Evolutionary conservation across 768 basidiomycete species (phyloP).

Genomic region (Podaxis mareebaensis): DNA sequence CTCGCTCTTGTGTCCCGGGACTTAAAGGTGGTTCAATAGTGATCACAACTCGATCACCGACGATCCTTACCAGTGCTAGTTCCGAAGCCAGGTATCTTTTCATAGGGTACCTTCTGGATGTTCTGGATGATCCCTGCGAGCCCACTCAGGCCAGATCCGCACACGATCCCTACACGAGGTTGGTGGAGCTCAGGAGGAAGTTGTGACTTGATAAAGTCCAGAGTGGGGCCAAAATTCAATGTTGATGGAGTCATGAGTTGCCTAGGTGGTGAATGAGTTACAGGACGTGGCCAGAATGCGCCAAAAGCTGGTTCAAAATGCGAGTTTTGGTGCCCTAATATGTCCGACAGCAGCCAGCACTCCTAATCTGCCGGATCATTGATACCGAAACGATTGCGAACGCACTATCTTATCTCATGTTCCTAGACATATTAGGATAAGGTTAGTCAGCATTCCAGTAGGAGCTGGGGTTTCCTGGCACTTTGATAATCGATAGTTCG

Average conservation of each 20-base stretch:
- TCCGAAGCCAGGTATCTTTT: conserved; percentile 69
- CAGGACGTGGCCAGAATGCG: not conserved
- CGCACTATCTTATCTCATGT: not conserved
- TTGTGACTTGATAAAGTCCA: conserved; percentile 31
- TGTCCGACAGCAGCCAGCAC: too few species aligned
- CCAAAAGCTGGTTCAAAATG: not conserved
- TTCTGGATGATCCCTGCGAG: conserved; percentile 63
- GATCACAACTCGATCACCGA: not conserved
- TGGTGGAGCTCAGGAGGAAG: conserved; percentile 36
- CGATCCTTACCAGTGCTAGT: conserved; percentile 68
- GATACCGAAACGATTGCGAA: not conserved
- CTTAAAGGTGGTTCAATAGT: conserved; percentile 35
- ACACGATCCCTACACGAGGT: conserved; percentile 81
- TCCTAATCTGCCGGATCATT: not conserved
- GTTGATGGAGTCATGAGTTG: not conserved
- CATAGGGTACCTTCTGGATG: conserved; percentile 62
- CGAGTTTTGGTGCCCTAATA: not conserved
- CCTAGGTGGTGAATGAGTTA: not conserved
- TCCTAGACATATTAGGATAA: too few species aligned
- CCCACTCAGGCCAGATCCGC: conserved; percentile 83
- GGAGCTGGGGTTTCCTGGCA: too few species aligned
- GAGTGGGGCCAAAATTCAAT: conserved; percentile 25
- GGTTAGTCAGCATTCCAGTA: not conserved
- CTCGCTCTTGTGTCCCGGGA: conserved; percentile 77
- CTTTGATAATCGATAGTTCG: too few species aligned